Evolutionary conservation across 192 early-diverging fungal genomes (phyloP), one percentile per base, ranked within the genome.

Genomic region (Kappamyces sp.): DNA sequence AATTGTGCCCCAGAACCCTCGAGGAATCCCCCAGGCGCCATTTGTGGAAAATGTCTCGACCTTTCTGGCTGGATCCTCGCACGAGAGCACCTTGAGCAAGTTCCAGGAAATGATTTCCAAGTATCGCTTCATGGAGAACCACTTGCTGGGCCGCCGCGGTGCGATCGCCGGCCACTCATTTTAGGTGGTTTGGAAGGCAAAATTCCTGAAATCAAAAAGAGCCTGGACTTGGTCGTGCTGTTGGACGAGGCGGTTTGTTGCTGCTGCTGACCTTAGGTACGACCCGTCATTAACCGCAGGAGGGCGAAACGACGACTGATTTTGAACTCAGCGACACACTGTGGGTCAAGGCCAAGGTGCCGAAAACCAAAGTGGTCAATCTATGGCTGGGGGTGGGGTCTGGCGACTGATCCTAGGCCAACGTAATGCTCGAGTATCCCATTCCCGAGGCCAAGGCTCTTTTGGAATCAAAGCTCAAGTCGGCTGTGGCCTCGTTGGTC

Each of bases 281-380:
- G 43, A 55, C 31, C 32, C 39, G 22, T 30, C 36, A 37, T 32
- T 38, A 7, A n/a, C 8, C 43, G 45, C 34, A 47, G 6, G 22
- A 47, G n/a, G 41, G 14, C 36, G 59, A 61, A 48, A 7, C 48
- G 39, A 73, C 84, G 54, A 88, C 90, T 1, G 75, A 89, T 51
- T 98, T 91, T 60, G 93, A 98, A 54, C 80, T 98, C 60, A 94
- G 89, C 64, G 96, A 96, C 60, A 98, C 93, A 15, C 77, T 96
- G 37, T 96, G 85, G 63, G 91, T 91, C 14, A 80, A 84, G 37
- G 91, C 93, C 33, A 82, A 76, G 29, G 79, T 96, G 41, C 75
- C 84, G 57, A 47, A 62, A 34, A 86, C 89, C 1, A 75, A 85
- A 45, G 84, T 79, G 4, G 92, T 98, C 22, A 88, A 88, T 66